Percentiles rank a stretch among this genome's conserved stretches.
Conservation (phyloP, 2,329 filamentous ascomycete species). For the Colletotrichum sp. region DNA sequence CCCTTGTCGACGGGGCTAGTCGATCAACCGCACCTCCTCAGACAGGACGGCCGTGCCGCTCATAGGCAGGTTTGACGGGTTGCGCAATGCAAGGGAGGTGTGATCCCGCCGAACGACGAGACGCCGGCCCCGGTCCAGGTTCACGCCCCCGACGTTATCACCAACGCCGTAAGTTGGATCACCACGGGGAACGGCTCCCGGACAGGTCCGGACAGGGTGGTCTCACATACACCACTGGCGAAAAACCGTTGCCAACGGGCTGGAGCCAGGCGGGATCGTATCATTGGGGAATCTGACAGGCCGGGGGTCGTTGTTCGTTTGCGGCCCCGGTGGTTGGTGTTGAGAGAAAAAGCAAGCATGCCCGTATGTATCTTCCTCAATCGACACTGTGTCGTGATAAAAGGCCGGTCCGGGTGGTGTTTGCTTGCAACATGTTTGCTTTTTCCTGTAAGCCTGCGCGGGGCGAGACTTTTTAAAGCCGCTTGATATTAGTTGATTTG, state of each 20-base stretch:
- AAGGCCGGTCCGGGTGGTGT: background rate
- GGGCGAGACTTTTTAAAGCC: background rate
- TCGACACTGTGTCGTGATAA: background rate
- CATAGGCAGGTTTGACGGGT: background rate
- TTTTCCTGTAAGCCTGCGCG: background rate
- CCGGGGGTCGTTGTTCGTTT: background rate
- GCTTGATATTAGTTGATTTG: slow-evolving; percentile 7
- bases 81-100: background rate
- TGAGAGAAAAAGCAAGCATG: background rate
- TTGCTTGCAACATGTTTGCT: slow-evolving; percentile 6
- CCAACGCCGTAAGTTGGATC: background rate
- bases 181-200: slow-evolving; percentile 11
- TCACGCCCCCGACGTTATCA: background rate
- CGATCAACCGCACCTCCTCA: slow-evolving; percentile 5
- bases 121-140: background rate
- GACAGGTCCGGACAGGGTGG: slow-evolving; percentile 5
- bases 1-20: slow-evolving; percentile 7
- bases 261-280: background rate
- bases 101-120: background rate
- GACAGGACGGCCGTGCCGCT: background rate
- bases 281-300: slow-evolving; percentile 5
- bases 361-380: background rate
- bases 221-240: background rate
- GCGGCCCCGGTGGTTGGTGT: background rate
- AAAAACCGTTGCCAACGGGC: slow-evolving; percentile 2